Evolutionary conservation across 352 stramenopile genomes (phyloP).

Genomic region (Pythium pyrilobum): DNA sequence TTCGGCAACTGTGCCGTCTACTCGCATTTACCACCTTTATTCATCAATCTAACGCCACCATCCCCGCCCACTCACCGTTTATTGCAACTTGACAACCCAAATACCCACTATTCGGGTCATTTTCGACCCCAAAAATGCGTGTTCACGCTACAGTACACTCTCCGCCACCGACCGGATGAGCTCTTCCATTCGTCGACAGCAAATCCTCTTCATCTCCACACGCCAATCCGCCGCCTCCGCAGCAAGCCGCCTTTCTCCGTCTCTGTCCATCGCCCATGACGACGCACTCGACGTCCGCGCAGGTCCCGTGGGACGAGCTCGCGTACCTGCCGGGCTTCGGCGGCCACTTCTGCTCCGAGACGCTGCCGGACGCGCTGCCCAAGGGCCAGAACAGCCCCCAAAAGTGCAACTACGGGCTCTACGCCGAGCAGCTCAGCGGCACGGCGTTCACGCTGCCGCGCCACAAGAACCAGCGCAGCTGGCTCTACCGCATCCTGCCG

Average conservation of each 20-base stretch:
- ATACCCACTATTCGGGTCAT: no score
- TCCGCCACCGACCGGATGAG: no score
- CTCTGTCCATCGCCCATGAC: not conserved
- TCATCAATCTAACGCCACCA: no score
- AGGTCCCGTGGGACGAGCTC: constrained; percentile 49
- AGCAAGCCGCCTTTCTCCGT: no score
- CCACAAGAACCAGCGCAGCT: constrained; percentile 83
- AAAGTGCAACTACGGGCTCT: constrained; percentile 89
- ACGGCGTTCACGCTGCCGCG: constrained; percentile 95
- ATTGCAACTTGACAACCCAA: no score
- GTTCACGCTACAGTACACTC: no score
- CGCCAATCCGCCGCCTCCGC: not conserved
- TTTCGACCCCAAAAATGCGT: no score
- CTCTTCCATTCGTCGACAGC: not conserved
- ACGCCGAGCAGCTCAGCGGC: constrained; percentile 94
- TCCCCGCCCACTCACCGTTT: not conserved
- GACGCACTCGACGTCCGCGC: constrained; percentile 21
- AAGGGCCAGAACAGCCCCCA: constrained; percentile 94
- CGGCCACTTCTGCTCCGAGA: constrained; percentile 93
- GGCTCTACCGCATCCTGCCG: constrained; percentile 93
- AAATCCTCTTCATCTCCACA: no score
- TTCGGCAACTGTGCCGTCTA: constrained; percentile 11
- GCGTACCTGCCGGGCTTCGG: constrained; percentile 90
- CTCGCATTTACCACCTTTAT: no score
- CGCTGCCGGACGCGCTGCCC: constrained; percentile 85